Base-by-base conservation (phyloP, 441 rosid genomes). In the Jatropha podagrica region DNA sequence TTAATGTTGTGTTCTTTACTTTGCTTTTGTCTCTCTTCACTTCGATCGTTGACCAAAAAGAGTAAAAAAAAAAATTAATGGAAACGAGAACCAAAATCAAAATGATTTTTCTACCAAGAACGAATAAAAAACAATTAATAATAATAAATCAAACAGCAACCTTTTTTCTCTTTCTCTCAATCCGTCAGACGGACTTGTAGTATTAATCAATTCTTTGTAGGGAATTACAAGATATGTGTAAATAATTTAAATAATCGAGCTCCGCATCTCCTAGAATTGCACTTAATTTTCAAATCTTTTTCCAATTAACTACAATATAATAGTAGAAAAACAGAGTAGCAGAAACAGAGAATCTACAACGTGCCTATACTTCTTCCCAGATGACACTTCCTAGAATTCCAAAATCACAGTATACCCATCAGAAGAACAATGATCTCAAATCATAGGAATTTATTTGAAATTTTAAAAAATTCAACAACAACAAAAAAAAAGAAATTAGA, bases 321-420 rank as follows among this genome's bases (percentile, higher is more conserved):
- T 18, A 60, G 18, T 9, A 18, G 4, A 60, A 5, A 5, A 73
- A 37, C 41, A 54, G 49, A 51, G 65, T 10, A 23, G 72, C 42
- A 58, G 44, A 68, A 41, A 41, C 48, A 48, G 71, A 77, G 71
- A 65, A 72, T 76, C 71, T 62, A 42, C 1, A 69, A 62, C 70
- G 65, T 69, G 74, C 51, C 23, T 46, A 38, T 48, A 68, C 59
- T 67, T 67, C 55, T 42, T 49, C 9, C 61, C n/a, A 40, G 18
- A 54, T n/a, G n/a, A 55, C 9, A 5, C 9, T 49, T 62, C 20
- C 26, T 0, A 48, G 64, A 41, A 65, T 62, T 37, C 49, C 60
- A 73, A 63, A 51, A 20, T 62, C 7, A 46, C 17, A 49, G 40
- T 20, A 41, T 20, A 56, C 20, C 32, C 65, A 26, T 61, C 27